Evolutionary conservation across 106 monocot species (phyloP), one percentile per base, ranked within the genome.

Genomic region (Xerophyta viscosa): DNA sequence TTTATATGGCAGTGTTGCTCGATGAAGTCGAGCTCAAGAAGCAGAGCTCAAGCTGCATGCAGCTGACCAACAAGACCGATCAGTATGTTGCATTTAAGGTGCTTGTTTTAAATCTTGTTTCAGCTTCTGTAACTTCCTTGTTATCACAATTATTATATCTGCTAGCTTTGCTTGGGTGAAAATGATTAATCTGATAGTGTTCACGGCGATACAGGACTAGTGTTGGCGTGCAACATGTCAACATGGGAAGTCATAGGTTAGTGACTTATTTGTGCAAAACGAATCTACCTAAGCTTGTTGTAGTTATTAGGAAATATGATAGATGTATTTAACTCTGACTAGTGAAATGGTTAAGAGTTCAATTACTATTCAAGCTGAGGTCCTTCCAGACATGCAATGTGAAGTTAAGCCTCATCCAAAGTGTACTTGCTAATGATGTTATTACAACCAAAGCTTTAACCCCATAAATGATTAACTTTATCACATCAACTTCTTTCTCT

Each of bases 361-460:
- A 92, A 88, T 94, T 48, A 94, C 78, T 31, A 94, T 94, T 87
- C 93, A 94, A 88, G 93, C 93, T 49, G 93, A 88, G 49, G 66
- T 71, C 52, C 93, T 88, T 39, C 69, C 46, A 6, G 88, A 84
- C 37, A 69, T 84, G 71, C 88, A 84, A 41, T 88, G 84, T 55
- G 88, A 84, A 31, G 93, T 88, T 44, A 94, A 81, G 61, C 54
- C 88, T 94, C 8, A 52, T 94, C 15, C 93, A 88, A 60, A 77
- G 77, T 68, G 80, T 77, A 48, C 60, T 75, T 19, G 59, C 67
- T 8, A 68, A 74, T 17, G 3, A 58, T 33, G 93, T 83, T 63
- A 60, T 53, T 6, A 78, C 70, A 8, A 8, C 58, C 11, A 83
- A 84, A 66, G 88, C 83, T 39, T 66, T 88, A 64, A 81, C 71